Evolutionary conservation across 2,329 filamentous ascomycete species (phyloP), one percentile per base, ranked within the genome.

Genomic region (Xylariales sp.): DNA sequence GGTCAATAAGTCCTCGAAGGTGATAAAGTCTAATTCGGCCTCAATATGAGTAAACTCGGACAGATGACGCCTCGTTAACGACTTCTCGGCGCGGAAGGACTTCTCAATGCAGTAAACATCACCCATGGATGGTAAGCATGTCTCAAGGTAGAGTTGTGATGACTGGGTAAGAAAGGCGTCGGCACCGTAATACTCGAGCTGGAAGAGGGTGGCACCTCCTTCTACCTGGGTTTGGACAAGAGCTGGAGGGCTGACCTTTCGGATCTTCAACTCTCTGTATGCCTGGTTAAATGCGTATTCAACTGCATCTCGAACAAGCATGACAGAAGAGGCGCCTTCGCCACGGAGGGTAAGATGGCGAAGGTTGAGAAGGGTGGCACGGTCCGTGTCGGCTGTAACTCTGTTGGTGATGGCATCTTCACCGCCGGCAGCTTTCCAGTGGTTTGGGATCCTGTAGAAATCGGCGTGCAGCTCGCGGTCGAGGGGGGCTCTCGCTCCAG

Each of bases 51-150:
- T 97, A 84, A 97, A 99, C 82, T 99, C 96, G 55, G 93, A 93
- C 75, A 99, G 83, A 58, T 99, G 96, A 77, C 96, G 93, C 69
- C 96, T 92, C 57, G 96, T 99, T 65, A 98, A 86, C 6, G 91
- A 95, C 83, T 97, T 97, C 82, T 99, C 96, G 14, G 96, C 96
- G 69, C 96, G 94, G 90, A 99, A 99, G 1, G 95, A 98, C 81
- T 97, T 97, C 81, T 97, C 94, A 76, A 99, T 95, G 79, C 95
- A 98, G 87, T 97, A 99, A 61, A 97, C 94, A 79, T 97, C 93
- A 74, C 96, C 96, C 76, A 98, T 86, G 59, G 91, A 93, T 10
- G 95, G 93, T 39, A 99, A 85, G 72, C 91, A 93, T 39, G 96
- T 99, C 85, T 99, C 96, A 67, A 99, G 91, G 82, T 99, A 99